Evolutionary conservation across 1,139 yeast genomes (phyloP), one percentile per base, ranked within the genome.

Genomic region (Candida sojae): DNA sequence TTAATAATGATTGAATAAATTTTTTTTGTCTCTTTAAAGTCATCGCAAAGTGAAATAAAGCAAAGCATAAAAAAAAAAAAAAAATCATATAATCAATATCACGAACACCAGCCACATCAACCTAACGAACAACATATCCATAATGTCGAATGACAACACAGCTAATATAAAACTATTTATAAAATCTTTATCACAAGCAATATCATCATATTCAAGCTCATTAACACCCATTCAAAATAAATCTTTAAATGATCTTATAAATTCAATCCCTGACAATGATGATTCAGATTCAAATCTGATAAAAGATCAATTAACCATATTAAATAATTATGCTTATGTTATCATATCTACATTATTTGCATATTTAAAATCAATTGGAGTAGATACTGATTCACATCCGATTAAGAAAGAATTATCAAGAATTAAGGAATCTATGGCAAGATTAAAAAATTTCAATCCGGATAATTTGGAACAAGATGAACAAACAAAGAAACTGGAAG

Each of bases 391-490:
- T 13, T 64, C 67, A 3, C 89, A 85, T 53, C 83, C 86, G 0
- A 79, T 90, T 5, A 81, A 84, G 84, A 71, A 73, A 26, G 97
- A 91, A 62, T 72, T 91, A 46, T 75, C 73, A 23, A 73, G 96
- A 53, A 85, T 91, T 38, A 87, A 86, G 63, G 64, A 75, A 12
- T 86, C 85, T 57, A 86, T 89, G 85, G 77, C 75, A 38, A 76
- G 84, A 60, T 77, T 82, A 41, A 81, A 84, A 53, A 71, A 67
- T 7, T 65, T 36, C 6, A 17, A 34, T 34, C 17, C 17, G 26
- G 37, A 26, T 77, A 21, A 47, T 57, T 12, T 57, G 59, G 11
- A 61, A 60, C 12, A 53, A 57, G 12, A 51, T 57, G 26, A 54
- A 59, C 11, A 53, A 17, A 2, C 21, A 2, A 17, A 17, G 58